Percentiles rank a stretch among this genome's conserved stretches.
These are phyloP conservation scores for Moniliophthora roreri DNA, from an alignment of 1,284 basidiomycete genomes.

Conservation along the genomic window DNA sequence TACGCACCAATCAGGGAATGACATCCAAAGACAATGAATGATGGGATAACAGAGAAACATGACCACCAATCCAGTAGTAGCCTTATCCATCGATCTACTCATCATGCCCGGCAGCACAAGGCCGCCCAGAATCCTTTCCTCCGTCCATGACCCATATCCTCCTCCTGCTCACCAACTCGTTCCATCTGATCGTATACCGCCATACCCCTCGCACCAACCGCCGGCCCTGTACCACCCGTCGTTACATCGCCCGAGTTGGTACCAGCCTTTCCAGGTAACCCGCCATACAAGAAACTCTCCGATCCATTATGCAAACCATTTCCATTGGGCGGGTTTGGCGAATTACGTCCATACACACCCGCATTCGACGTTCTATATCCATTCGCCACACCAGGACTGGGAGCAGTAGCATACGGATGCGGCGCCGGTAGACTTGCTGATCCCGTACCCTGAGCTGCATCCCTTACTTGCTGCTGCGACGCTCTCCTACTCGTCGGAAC, in stretches of 20 bases:
- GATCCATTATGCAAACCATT: constrained; percentile 40
- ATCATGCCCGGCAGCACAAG: constrained; percentile 48
- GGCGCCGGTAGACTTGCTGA: constrained; percentile 46
- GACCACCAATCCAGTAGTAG: constrained; percentile 12
- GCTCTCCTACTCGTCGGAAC: constrained; percentile 60
- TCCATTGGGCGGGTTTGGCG: constrained; percentile 48
- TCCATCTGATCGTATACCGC: constrained; percentile 57
- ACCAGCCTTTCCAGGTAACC: constrained; percentile 44
- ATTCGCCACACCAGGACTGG: constrained; percentile 50
- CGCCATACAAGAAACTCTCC: constrained; percentile 63
- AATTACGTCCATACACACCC: constrained; percentile 53
- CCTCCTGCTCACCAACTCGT: constrained; percentile 44
- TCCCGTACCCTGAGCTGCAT: constrained; percentile 30
- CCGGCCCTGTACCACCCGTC: constrained; percentile 36
- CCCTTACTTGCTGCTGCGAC: constrained; percentile 49
- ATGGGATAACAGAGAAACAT: constrained; percentile 5
- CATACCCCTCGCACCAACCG: constrained; percentile 43
- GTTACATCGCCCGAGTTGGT: constrained; percentile 48
- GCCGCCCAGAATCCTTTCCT: constrained; percentile 47
- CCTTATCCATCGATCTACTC: neutral
- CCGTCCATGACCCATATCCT: constrained; percentile 47
- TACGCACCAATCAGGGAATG: neutral
- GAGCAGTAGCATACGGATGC: constrained; percentile 69
- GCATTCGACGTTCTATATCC: constrained; percentile 47
- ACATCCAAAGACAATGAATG: neutral